phyloP scores from a whole-genome alignment of 2,329 filamentous ascomycete genomes.

The Coniochaeta pulveracea region DNA sequence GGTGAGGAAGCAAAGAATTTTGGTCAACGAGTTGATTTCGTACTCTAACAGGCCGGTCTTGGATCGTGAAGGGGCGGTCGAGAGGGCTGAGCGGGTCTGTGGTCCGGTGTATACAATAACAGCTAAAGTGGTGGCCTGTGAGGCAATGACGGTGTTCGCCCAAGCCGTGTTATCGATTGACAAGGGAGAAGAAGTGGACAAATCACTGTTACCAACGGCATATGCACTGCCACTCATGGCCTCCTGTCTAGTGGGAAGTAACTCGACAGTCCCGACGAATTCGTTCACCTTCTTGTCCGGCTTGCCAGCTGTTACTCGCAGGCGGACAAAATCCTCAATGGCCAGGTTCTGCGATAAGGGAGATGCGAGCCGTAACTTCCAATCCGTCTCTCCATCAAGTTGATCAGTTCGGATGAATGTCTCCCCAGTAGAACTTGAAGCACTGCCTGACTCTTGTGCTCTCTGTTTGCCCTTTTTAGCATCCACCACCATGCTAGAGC shows the following conservation, averaged over 20 bases:
- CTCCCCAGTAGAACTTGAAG: constrained; percentile 62
- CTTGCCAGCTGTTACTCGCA: constrained; percentile 71
- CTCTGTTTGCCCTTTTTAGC: too few relatives aligned
- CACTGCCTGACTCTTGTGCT: too few relatives aligned
- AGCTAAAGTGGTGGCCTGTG: constrained; percentile 77
- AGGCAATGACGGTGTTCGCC: constrained; percentile 96
- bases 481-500: too few relatives aligned
- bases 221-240: constrained; percentile 21
- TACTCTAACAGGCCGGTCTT: constrained; percentile 90
- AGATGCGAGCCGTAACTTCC: constrained; percentile 88
- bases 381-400: constrained; percentile 94
- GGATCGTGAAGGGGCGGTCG: constrained; percentile 81
- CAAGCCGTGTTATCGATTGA: constrained; percentile 97
- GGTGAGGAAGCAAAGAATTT: constrained; percentile 86
- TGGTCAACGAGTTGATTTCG: constrained; percentile 94
- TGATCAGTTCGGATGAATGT: constrained; percentile 97
- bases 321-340: constrained; percentile 57
- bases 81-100: constrained; percentile 86
- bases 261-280: constrained; percentile 79
- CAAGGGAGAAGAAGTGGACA: constrained; percentile 54
- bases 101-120: constrained; percentile 91
- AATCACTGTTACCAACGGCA: constrained; percentile 18
- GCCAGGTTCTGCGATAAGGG: constrained; percentile 72
- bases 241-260: constrained; percentile 44
- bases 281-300: constrained; percentile 92